Percentiles rank a stretch among this genome's conserved stretches.
Evolutionary conservation across 495 filamentous ascomycete species (phyloP).

Genomic region (Penicillium daleae): DNA sequence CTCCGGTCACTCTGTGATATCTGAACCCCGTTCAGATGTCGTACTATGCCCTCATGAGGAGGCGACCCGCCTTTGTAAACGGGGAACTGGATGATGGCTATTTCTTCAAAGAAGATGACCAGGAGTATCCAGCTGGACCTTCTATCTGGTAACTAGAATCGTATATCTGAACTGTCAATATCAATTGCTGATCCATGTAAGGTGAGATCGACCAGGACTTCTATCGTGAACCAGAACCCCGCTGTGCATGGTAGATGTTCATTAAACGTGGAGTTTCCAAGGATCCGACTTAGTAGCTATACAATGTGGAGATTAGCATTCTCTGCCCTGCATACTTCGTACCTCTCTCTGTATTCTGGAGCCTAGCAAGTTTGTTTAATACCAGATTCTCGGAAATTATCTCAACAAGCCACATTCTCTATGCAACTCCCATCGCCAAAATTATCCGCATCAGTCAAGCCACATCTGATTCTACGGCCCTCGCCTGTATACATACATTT

Average conservation of each 20-base stretch:
- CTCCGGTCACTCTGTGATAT: not conserved
- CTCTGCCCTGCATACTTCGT: not conserved
- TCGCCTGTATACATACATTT: constrained; percentile 10
- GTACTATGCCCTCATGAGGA: too few relatives aligned
- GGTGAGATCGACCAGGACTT: not conserved
- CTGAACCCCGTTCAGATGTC: not conserved
- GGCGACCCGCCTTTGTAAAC: too few relatives aligned
- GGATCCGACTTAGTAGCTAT: not conserved
- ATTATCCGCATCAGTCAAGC: constrained; percentile 1
- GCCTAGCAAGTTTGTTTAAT: not conserved
- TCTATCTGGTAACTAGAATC: too few relatives aligned
- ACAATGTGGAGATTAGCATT: not conserved
- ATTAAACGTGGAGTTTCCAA: not conserved
- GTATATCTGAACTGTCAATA: not conserved
- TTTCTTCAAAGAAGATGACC: too few relatives aligned
- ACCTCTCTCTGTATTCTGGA: not conserved
- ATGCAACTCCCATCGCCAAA: not conserved
- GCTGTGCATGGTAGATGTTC: not conserved
- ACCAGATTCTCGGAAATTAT: not conserved
- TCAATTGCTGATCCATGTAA: not conserved
- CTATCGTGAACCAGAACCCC: not conserved
- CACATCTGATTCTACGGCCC: not conserved
- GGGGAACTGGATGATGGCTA: too few relatives aligned
- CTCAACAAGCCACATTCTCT: constrained; percentile 7
- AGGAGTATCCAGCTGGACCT: too few relatives aligned